Base-by-base conservation (phyloP, 108 stramenopile species). In the Epithemia pelagica region DNA sequence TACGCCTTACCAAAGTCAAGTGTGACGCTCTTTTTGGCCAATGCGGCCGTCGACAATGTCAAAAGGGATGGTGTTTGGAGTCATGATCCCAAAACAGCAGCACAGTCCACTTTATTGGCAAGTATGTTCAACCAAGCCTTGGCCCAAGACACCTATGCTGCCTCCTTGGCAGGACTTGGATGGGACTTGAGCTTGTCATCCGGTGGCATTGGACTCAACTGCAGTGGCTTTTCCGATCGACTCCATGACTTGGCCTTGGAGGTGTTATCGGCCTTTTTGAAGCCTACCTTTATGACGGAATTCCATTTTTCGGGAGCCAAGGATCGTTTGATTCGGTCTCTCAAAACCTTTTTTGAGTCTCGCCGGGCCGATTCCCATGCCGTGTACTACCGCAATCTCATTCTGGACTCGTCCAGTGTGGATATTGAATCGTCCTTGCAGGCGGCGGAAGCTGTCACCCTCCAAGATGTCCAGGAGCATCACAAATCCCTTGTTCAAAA, bases 61-160 rank as follows among this genome's bases (percentile, higher is more conserved):
- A 74, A 76, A 30, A 2, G 22, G 33, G 63, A 65, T 52, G 72
- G 72, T 8, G 28, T 32, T 26, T 91, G 90, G 89, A 65, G 67
- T 0, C 83, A 81, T 52, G 78, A 88, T 71, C 29, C 73, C 18
- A 58, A 73, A 27, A 56, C 83, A 22, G 33, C 78, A 7, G 72
- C 84, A 51, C 63, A 63, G 52, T 84, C 84, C 18, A 76, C 77
- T 7, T 68, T 91, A 31, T 63, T 94, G 19, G 61, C 78, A 18
- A 75, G 72, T 0, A 80, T 88, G 2, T 90, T 94, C 74, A 67
- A 62, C 21, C 74, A 90, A 70, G 73, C 83, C 10, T 74, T 87
- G 74, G 89, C 89, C 3, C 86, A 87, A 56, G 89, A 94, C 27
- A 84, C 88, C 7, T 94, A 94, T 62, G 89, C 89, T 69, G 92